Evolutionary conservation across 371 early-diverging fungal genomes (phyloP), one percentile per base, ranked within the genome.

Genomic region (Rhizomucor miehei): DNA sequence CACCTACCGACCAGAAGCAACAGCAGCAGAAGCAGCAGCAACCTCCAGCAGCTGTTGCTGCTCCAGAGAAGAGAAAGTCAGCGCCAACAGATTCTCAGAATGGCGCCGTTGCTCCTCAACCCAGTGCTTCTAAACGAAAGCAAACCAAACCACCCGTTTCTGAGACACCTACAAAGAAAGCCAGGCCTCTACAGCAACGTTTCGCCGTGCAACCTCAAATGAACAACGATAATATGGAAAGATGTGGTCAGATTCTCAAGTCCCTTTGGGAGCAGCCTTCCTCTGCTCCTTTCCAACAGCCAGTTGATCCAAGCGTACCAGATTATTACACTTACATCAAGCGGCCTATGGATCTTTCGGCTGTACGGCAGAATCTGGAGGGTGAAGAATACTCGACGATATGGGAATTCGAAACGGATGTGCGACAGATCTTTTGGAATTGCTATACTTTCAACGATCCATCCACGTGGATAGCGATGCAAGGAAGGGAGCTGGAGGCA

Each of bases 331-430:
- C 86, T 1, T 77, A 98, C 37, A 88, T 99, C 62, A 95, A 90
- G 46, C 57, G 86, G 46, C 99, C 99, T 4, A 99, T 99, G 99
- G 99, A 99, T 61, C 52, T 98, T 25, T 77, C 83, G 16, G 93
- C 98, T 0, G 86, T 99, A 36, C 81, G 83, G 50, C 76, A 73
- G 34, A 92, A 89, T 38, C 63, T 98, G 6, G 91, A 93, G 9
- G 35, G 56, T 1, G 66, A 61, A 36, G 46, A 57, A 41, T 88
- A 87, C 43, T 16, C 65, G 1, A 65, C 60, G 0, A 60, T 82
- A 9, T 69, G 76, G 49, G 71, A 73, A 1, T 80, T 87, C 56
- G 81, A 81, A 39, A 66, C 65, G 0, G 88, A 87, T 57, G 66
- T 88, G 1, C 69, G 77, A 24, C 75, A 86, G 36, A 81, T 94